Evolutionary conservation across 2,329 filamentous ascomycete genomes (phyloP), one percentile per base, ranked within the genome.

Genomic region (Claviceps monticola): DNA sequence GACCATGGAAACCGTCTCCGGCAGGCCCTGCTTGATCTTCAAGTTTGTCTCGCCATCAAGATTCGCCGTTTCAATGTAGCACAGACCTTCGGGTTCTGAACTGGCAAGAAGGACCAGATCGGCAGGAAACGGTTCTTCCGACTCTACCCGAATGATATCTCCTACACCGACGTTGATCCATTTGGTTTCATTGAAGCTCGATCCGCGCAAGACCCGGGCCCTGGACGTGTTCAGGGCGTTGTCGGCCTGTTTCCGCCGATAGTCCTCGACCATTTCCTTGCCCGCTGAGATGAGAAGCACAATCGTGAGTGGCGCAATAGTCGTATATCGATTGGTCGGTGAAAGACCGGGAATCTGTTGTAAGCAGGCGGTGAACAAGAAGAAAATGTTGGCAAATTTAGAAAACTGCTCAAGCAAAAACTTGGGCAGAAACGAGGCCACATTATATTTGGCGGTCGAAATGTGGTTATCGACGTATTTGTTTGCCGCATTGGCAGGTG

Each of bases 331-430:
- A 70, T 96, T 97, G 9, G 93, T 98, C 7, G 94, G 93, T 37
- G 90, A 95, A 55, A 98, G 84, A 58, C 86, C 84, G 21, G 93
- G 93, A 55, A 98, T 95, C 67, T 98, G 93, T 72, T 98, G 93
- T 46, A 98, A 73, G 42, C 81, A 83, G 16, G 93, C 90, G 39
- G 93, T 98, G 68, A 98, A 97, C 66, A 98, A 79, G 85, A 98
- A 98, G 75, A 98, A 98, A 63, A 98, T 71, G 70, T 98, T 98
- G 74, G 93, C 93, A 69, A 96, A 95, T 74, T 96, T 98, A 55
- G 90, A 96, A 71, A 98, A 98, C 66, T 98, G 93, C 68, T 98
- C 93, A 67, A 91, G 89, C 52, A 98, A 75, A 70, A 98, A 98
- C 69, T 98, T 98, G 49, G 93, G 93, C 17, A 97, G 65, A 68